Evolutionary conservation across 2,329 filamentous ascomycete species (phyloP).

Genomic region (Beauveria scarabaeidicola): DNA sequence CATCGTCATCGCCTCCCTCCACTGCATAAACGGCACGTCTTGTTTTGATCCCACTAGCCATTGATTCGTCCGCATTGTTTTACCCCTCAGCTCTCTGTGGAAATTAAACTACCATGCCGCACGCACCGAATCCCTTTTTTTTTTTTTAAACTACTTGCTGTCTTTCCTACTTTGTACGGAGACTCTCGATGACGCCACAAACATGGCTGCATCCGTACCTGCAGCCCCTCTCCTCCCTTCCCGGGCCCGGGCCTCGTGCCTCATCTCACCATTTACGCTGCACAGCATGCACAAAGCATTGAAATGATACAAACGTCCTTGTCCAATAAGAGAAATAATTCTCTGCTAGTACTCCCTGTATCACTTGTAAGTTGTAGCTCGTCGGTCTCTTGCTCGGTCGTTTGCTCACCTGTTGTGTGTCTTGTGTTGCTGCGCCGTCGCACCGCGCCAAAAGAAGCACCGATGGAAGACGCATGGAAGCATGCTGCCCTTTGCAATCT

Average conservation of each 20-base stretch:
- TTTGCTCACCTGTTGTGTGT: background rate
- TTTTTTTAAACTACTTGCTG: background rate
- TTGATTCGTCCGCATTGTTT: background rate
- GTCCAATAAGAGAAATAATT: background rate
- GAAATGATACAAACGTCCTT: background rate
- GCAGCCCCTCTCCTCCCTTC: background rate
- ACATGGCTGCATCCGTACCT: background rate
- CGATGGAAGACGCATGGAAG: background rate
- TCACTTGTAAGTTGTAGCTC: background rate
- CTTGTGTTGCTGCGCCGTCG: background rate
- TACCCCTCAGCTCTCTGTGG: background rate
- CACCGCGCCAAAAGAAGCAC: background rate
- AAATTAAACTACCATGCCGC: background rate
- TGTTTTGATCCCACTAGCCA: background rate
- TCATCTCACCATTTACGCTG: background rate
- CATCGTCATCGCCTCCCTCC: background rate
- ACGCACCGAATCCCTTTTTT: background rate
- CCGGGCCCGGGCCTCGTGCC: background rate
- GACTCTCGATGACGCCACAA: background rate
- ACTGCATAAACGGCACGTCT: background rate
- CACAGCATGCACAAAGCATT: background rate
- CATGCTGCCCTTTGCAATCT: background rate
- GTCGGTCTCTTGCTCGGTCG: background rate
- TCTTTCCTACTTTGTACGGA: background rate
- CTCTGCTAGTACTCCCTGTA: too few relatives aligned